These are phyloP conservation scores for Diutina mesorugosa DNA, from an alignment of 1,139 yeast genomes.

Conservation along the genomic window DNA sequence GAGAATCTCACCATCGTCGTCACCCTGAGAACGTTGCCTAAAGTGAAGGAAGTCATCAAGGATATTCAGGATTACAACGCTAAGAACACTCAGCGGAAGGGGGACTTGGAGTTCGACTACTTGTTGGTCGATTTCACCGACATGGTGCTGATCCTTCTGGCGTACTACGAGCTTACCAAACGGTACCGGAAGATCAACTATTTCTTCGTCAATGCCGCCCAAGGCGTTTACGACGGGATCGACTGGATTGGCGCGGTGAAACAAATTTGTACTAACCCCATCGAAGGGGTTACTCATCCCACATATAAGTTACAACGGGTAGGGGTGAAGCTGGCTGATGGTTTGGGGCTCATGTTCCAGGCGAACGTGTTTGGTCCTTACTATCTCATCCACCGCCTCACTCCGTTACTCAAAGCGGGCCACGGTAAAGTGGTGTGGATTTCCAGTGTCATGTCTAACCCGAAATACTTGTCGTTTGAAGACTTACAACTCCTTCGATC, in stretches of 20 bases:
- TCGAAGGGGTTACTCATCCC: slow-evolving; percentile 75
- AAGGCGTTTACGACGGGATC: slow-evolving; percentile 74
- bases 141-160: slow-evolving; percentile 74
- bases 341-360: slow-evolving; percentile 80
- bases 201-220: slow-evolving; percentile 80
- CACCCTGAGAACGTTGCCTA: slow-evolving; percentile 79
- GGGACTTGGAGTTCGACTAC: slow-evolving; percentile 72
- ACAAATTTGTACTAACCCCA: slow-evolving; percentile 52
- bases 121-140: slow-evolving; percentile 77
- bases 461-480: slow-evolving; percentile 53
- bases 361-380: slow-evolving; percentile 95
- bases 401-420: slow-evolving; percentile 36
- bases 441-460: slow-evolving; percentile 66
- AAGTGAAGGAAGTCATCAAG: slow-evolving; percentile 65
- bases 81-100: slow-evolving; percentile 23
- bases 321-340: slow-evolving; percentile 63
- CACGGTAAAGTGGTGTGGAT: slow-evolving; percentile 71
- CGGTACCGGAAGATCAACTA: slow-evolving; percentile 60
- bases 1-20: slow-evolving; percentile 63
- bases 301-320: slow-evolving; percentile 68
- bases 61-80: slow-evolving; percentile 40
- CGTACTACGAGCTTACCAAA: slow-evolving; percentile 55
- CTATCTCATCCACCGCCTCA: slow-evolving; percentile 54
- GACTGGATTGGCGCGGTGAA: slow-evolving; percentile 70
- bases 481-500: slow-evolving; percentile 64